Percentiles rank a stretch among this genome's conserved stretches.
These are phyloP conservation scores for Ophiostoma angusticollis DNA, from an alignment of 2,329 filamentous ascomycete species.

Conservation along the genomic window DNA sequence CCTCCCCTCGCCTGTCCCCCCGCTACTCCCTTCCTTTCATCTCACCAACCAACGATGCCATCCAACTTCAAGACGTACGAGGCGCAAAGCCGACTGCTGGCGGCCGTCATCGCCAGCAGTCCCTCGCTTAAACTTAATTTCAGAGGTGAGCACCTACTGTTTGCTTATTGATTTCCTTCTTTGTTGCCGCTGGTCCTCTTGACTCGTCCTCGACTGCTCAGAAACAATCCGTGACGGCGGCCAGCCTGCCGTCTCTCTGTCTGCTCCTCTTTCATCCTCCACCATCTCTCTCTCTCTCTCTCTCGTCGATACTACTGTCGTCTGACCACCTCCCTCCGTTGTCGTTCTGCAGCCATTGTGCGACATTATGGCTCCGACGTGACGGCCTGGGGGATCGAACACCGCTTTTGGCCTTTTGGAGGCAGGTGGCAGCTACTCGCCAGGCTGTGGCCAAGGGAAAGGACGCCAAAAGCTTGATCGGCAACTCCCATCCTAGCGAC, in stretches of 20 bases:
- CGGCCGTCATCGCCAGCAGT: slow-evolving; percentile 47
- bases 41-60: slow-evolving; percentile 23
- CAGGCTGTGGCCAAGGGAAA: slow-evolving; percentile 22
- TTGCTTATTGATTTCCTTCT: slow-evolving; percentile 2
- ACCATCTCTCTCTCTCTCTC: not conserved
- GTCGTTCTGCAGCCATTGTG: slow-evolving; percentile 28
- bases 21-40: not conserved
- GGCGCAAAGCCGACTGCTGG: slow-evolving; percentile 44
- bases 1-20: not conserved
- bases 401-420: slow-evolving; percentile 36
- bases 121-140: slow-evolving; percentile 44
- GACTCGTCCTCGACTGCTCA: not conserved
- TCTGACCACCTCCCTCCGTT: not conserved
- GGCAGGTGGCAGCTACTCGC: slow-evolving; percentile 27
- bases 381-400: slow-evolving; percentile 34
- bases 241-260: not conserved
- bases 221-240: too few relatives aligned
- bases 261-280: not conserved
- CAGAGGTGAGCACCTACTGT: slow-evolving; percentile 36
- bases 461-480: slow-evolving; percentile 33
- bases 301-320: not conserved
- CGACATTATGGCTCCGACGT: slow-evolving; percentile 36
- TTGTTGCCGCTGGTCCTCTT: slow-evolving; percentile 4
- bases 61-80: slow-evolving; percentile 50
- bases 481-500: slow-evolving; percentile 26